Base-by-base conservation (phyloP, 352 stramenopile species). In the Thalassiosira livingstoniorum region DNA sequence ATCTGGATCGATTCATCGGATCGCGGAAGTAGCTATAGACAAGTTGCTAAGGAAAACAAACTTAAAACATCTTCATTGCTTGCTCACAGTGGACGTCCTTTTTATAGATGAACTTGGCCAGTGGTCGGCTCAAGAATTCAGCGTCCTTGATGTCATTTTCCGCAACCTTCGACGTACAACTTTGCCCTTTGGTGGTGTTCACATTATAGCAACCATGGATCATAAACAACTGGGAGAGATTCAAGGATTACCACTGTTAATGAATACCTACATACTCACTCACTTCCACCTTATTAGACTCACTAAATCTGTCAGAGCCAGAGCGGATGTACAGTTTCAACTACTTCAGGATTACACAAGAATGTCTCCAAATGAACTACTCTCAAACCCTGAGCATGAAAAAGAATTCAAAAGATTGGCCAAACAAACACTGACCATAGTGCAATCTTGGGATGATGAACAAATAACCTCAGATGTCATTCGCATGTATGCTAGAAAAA, bases 161-260 rank as follows among this genome's bases (percentile, higher is more conserved):
- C 65, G 82, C 13, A 55, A 63, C 21, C 18, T 65, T 15, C 39
- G 76, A 4, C 34, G 61, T 4, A 65, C 18, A 29, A 45, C 63
- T 34, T 31, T 68, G 10, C 73, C 76, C 1, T 88, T 88, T 76
- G 82, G 76, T 7, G 82, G 82, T 11, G 82, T 84, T 13, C 34
- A 76, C n/a, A 63, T 84, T 37, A n/a, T 75, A 21, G 77, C 62
- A 11, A 85, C 65, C 7, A 71, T 88, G 25, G 82, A 88, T 63
- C 66, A 77, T 21, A 53, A 45, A 25, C 82, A 88, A 47, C 27
- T 78, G 34, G 64, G 68, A 25, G 42, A 71, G 57, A 85, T 88
- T 21, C 23, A 85, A 27, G 76, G 71, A 25, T 43, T 47, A 29
- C 82, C 82, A 11, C 80, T 88, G 27, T 62, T 88, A 2, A 7